Conservation (phyloP, 352 stramenopile genomes). For the Globisporangium carolinianum region DNA sequence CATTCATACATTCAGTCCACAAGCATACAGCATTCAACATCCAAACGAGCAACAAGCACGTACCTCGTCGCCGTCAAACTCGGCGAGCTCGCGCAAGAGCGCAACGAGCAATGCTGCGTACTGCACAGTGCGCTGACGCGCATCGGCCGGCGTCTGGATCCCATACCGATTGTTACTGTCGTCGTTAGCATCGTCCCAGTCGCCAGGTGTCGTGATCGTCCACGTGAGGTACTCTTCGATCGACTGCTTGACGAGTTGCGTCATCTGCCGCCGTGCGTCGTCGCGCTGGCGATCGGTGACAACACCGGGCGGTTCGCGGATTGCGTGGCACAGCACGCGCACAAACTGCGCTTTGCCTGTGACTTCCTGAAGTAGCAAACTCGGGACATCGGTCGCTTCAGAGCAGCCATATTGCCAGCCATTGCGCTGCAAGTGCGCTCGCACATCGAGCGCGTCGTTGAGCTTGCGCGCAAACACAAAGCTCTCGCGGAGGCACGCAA, state of each 20-base stretch:
- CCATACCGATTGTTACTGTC: constrained; percentile 9
- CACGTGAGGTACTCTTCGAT: constrained; percentile 65
- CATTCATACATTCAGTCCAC: constrained; percentile 2
- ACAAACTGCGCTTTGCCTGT: constrained; percentile 71
- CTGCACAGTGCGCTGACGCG: constrained; percentile 41
- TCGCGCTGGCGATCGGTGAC: constrained; percentile 37
- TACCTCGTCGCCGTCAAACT: constrained; percentile 52
- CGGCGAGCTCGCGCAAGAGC: constrained; percentile 35
- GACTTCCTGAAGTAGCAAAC: constrained; percentile 68
- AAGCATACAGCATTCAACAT: constrained; percentile 3
- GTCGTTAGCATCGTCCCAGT: background rate
- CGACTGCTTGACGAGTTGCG: constrained; percentile 48
- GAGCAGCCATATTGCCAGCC: constrained; percentile 50
- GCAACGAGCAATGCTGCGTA: constrained; percentile 52
- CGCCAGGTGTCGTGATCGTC: constrained; percentile 16
- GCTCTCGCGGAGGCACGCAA: constrained; percentile 56
- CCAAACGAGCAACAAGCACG: constrained; percentile 5
- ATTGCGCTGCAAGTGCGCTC: constrained; percentile 33
- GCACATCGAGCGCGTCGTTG: constrained; percentile 57
- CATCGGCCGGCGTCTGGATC: constrained; percentile 28
- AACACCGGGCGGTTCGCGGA: constrained; percentile 14
- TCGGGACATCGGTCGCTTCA: constrained; percentile 40
- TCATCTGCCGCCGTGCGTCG: constrained; percentile 62
- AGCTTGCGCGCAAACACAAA: constrained; percentile 66
- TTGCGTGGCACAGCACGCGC: constrained; percentile 53